These are phyloP conservation scores for Mangifera indica DNA, from an alignment of 345 rosid species.

Conservation along the genomic window DNA sequence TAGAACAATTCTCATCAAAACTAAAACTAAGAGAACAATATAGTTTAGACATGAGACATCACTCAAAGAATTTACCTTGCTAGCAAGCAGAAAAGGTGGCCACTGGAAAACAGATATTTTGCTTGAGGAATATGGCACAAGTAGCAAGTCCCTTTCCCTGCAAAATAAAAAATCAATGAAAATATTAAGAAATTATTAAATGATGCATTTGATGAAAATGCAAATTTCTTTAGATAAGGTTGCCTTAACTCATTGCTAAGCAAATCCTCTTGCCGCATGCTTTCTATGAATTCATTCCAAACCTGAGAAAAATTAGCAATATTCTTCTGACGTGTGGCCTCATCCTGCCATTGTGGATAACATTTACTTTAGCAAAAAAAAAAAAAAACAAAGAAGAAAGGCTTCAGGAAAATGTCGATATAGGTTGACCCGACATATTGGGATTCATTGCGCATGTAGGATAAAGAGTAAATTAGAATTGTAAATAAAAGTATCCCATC, in stretches of 20 bases:
- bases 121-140: constrained; percentile 72
- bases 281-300: constrained; percentile 83
- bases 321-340: constrained; percentile 41
- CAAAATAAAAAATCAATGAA: constrained; percentile 26
- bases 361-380: constrained; percentile 21
- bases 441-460: neutral
- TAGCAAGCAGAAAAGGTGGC: constrained; percentile 98
- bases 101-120: constrained; percentile 78
- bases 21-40: no score
- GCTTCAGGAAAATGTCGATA: neutral
- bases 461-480: neutral
- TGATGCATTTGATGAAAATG: constrained; percentile 17
- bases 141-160: constrained; percentile 88
- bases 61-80: constrained; percentile 58
- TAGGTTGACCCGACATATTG: neutral
- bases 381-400: constrained; percentile 17
- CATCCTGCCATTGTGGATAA: constrained; percentile 51
- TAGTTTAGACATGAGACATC: constrained; percentile 12
- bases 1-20: no score
- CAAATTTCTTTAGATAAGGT: constrained; percentile 18
- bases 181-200: constrained; percentile 13
- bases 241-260: constrained; percentile 69
- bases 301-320: constrained; percentile 74
- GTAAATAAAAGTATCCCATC: no score
- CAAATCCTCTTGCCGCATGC: constrained; percentile 86